Evolutionary conservation across 73 alveolate species (phyloP).

Genomic region (Symbiodinium natans): DNA sequence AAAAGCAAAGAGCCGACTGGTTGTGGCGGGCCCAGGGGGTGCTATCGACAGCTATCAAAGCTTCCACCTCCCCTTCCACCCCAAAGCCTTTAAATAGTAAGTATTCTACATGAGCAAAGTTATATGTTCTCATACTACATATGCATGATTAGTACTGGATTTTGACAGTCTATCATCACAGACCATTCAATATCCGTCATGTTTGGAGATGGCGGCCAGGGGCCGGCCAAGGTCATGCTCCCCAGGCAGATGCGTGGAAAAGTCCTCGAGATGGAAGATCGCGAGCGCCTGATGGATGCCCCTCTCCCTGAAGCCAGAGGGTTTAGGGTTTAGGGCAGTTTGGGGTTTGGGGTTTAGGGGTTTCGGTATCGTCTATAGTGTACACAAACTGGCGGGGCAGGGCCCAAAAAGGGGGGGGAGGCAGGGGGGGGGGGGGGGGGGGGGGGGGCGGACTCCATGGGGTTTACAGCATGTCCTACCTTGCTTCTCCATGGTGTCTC

Average conservation of each 20-base stretch:
- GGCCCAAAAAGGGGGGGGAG: too few species aligned
- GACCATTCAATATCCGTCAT: background rate
- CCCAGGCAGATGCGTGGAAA: background rate
- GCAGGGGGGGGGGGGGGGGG: too few species aligned
- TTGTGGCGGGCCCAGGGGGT: too few species aligned
- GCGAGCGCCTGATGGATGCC: slow-evolving; percentile 9
- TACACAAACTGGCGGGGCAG: too few species aligned
- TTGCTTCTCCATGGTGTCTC: background rate
- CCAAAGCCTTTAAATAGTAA: too few species aligned
- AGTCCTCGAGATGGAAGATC: slow-evolving; percentile 3
- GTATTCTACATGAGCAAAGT: too few species aligned
- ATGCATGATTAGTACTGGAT: background rate
- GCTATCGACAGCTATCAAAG: too few species aligned
- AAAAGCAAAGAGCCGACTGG: background rate
- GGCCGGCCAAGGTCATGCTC: too few species aligned
- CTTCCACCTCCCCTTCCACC: background rate
- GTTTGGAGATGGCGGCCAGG: background rate
- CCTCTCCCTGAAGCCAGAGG: background rate
- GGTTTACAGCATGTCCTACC: background rate
- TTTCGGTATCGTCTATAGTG: too few species aligned
- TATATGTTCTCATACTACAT: too few species aligned
- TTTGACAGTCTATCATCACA: background rate
- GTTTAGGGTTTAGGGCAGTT: background rate
- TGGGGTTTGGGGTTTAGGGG: background rate
- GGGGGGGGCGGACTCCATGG: too few species aligned